Conservation (phyloP, 495 filamentous ascomycete species). For the Lichina pygmaea region DNA sequence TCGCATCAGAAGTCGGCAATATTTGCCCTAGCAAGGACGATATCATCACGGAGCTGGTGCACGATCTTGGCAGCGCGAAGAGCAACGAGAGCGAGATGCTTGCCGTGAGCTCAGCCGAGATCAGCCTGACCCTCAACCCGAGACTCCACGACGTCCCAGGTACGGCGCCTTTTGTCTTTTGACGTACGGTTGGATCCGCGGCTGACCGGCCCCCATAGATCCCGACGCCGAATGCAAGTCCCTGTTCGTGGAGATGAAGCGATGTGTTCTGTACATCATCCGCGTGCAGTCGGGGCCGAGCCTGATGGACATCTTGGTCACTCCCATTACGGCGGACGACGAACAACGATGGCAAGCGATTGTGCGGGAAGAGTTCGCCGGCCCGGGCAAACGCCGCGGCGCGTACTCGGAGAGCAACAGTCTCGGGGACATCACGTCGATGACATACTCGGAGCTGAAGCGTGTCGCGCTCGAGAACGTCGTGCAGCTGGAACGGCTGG, state of each 20-base stretch:
- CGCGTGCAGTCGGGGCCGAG: constrained; percentile 80
- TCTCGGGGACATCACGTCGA: constrained; percentile 63
- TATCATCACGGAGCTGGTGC: constrained; percentile 67
- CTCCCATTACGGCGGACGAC: constrained; percentile 64
- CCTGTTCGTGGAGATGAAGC: constrained; percentile 92
- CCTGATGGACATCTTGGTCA: constrained; percentile 83
- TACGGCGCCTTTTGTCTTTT: constrained; percentile 8
- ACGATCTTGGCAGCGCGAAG: constrained; percentile 84
- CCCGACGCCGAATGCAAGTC: constrained; percentile 78
- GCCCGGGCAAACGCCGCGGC: constrained; percentile 38
- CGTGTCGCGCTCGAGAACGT: constrained; percentile 84
- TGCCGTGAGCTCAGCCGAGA: constrained; percentile 66
- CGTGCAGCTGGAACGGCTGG: constrained; percentile 55
- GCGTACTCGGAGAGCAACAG: constrained; percentile 79
- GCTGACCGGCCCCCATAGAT: constrained; percentile 17
- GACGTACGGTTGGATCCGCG: not conserved
- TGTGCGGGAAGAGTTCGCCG: constrained; percentile 56
- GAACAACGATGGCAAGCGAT: constrained; percentile 67
- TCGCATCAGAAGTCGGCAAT: constrained; percentile 46
- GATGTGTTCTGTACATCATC: constrained; percentile 93
- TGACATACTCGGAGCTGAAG: constrained; percentile 84
- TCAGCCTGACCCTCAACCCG: constrained; percentile 71
- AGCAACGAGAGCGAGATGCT: constrained; percentile 82
- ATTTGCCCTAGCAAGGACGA: constrained; percentile 66
- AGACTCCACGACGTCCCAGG: constrained; percentile 72